Evolutionary conservation across 768 basidiomycete genomes (phyloP).

Genomic region (Calocybe cyanea): DNA sequence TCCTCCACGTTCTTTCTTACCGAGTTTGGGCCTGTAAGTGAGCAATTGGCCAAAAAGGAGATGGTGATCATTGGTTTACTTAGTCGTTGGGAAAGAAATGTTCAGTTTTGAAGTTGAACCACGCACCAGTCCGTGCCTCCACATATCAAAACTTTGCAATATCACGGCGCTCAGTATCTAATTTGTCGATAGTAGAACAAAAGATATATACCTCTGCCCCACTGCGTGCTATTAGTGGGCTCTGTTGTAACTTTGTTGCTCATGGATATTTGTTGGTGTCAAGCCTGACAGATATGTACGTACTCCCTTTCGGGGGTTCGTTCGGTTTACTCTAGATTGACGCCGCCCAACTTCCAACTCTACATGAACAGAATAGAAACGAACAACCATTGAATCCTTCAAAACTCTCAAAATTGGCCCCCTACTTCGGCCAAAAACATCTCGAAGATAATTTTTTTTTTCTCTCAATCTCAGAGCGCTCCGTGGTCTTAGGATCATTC

Average conservation of each 20-base stretch:
- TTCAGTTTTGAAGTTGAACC: background rate
- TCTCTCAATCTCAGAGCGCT: too few species aligned
- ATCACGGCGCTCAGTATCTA: background rate
- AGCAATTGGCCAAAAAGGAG: background rate
- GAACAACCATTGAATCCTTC: too few species aligned
- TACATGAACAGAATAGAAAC: too few species aligned
- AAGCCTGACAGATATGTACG: constrained; percentile 5
- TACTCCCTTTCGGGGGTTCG: background rate
- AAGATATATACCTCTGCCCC: constrained; percentile 3
- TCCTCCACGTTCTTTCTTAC: constrained; percentile 66
- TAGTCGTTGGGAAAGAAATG: background rate
- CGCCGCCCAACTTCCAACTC: too few species aligned
- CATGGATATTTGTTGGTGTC: constrained; percentile 13
- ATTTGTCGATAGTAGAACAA: background rate
- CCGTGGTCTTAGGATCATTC: too few species aligned
- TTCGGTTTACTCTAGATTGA: background rate
- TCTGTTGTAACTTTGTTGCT: constrained; percentile 9
- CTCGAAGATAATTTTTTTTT: too few species aligned
- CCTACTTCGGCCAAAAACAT: too few species aligned
- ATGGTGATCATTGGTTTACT: background rate
- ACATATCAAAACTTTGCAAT: constrained; percentile 67
- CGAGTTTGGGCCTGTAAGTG: constrained; percentile 62
- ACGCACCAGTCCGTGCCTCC: constrained; percentile 87
- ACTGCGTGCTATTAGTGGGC: constrained; percentile 12
- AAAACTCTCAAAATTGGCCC: too few species aligned